phyloP scores from a whole-genome alignment of 768 basidiomycete genomes.

The Lactarius pseudohatsudake region DNA sequence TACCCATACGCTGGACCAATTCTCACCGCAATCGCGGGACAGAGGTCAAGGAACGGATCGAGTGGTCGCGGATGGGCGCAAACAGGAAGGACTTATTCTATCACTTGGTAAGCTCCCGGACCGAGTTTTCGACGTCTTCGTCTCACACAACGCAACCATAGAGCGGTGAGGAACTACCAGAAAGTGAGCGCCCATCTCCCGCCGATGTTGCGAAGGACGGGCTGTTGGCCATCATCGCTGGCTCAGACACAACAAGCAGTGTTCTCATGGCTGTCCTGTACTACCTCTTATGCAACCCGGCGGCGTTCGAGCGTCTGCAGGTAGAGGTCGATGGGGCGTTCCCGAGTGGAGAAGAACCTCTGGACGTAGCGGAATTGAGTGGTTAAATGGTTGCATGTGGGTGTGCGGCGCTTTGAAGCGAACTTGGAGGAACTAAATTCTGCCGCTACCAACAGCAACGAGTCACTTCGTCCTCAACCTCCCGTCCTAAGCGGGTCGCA shows the following conservation, averaged over 20 bases:
- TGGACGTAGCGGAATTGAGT: conserved; percentile 1
- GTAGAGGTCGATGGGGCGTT: background rate
- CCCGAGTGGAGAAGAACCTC: conserved; percentile 5
- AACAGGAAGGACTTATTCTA: conserved; percentile 39
- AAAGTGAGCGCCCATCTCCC: background rate
- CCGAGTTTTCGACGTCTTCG: background rate
- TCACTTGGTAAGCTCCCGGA: conserved; percentile 36
- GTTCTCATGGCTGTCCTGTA: background rate
- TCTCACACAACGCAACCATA: background rate
- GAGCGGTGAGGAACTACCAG: conserved; percentile 3
- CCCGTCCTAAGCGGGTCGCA: background rate
- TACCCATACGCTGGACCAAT: background rate
- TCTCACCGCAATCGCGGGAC: background rate
- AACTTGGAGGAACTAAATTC: background rate
- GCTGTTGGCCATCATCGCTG: background rate
- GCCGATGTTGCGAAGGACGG: background rate
- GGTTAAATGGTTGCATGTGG: conserved; percentile 13
- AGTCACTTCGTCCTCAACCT: background rate
- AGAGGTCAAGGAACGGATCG: background rate
- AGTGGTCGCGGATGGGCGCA: conserved; percentile 2
- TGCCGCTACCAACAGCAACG: background rate
- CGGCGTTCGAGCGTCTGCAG: background rate
- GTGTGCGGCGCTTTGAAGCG: background rate
- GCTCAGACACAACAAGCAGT: background rate
- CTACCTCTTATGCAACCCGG: background rate